phyloP scores from a whole-genome alignment of 2,329 filamentous ascomycete genomes.

The Tolypocladium tundrense region DNA sequence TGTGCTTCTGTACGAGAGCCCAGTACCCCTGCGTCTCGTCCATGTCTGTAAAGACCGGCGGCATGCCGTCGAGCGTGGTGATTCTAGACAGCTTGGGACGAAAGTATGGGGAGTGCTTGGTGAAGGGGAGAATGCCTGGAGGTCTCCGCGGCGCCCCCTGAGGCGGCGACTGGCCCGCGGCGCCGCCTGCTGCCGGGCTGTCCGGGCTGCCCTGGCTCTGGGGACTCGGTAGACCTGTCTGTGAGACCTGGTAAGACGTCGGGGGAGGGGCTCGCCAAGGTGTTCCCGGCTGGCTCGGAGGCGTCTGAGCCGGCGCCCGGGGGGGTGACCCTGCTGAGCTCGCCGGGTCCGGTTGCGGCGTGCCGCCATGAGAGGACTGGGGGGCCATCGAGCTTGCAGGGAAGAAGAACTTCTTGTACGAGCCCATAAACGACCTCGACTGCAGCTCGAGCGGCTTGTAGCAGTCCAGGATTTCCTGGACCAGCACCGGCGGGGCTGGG shows the following conservation, averaged over 20 bases:
- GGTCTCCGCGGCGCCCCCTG: constrained; percentile 11
- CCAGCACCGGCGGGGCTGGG: constrained; percentile 22
- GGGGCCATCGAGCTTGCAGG: constrained; percentile 7
- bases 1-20: constrained; percentile 24
- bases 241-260: constrained; percentile 3
- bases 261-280: constrained; percentile 10
- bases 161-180: constrained; percentile 6
- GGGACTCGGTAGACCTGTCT: constrained; percentile 19
- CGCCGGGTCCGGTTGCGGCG: background rate
- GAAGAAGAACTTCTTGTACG: constrained; percentile 24
- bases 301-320: constrained; percentile 7
- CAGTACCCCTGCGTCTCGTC: constrained; percentile 27
- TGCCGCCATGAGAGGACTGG: background rate
- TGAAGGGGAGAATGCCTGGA: constrained; percentile 24
- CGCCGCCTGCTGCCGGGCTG: constrained; percentile 4
- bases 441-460: constrained; percentile 28
- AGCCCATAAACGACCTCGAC: constrained; percentile 27
- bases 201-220: constrained; percentile 21
- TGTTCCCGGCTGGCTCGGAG: constrained; percentile 16
- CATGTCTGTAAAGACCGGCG: constrained; percentile 17
- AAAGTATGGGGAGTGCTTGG: constrained; percentile 26
- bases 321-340: background rate
- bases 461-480: constrained; percentile 28
- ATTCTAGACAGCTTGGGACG: constrained; percentile 19
- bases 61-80: constrained; percentile 21